Conservation (phyloP, 345 rosid species). For the Linum usitatissimum region DNA sequence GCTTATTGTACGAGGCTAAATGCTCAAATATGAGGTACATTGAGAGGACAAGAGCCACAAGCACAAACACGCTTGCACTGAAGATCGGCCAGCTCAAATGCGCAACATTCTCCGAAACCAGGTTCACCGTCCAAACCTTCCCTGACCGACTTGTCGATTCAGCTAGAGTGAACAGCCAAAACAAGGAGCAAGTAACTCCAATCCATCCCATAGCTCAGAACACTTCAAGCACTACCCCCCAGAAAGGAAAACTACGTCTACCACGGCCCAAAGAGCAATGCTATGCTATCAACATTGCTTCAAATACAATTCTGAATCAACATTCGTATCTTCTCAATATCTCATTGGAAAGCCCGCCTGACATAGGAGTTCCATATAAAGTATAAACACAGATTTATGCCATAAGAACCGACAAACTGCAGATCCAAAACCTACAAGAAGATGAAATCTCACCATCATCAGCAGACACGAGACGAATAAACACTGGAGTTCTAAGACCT, state of each 20-base stretch:
- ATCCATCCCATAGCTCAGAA: conserved; percentile 50
- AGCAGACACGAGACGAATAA: not conserved
- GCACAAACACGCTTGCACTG: conserved; percentile 77
- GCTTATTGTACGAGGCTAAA: conserved; percentile 83
- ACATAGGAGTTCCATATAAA: no score
- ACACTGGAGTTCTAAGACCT: not conserved
- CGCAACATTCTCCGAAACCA: conserved; percentile 32
- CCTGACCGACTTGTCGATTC: conserved; percentile 45
- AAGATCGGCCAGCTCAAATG: conserved; percentile 69
- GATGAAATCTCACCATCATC: not conserved
- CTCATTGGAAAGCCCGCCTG: not conserved
- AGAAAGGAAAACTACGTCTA: not conserved
- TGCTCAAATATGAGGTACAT: conserved; percentile 89
- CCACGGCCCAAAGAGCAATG: not conserved
- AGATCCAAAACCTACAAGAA: not conserved
- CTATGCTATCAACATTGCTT: not conserved
- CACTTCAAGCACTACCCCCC: not conserved
- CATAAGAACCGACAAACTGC: not conserved
- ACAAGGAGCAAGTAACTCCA: conserved; percentile 34
- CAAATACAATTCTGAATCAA: not conserved
- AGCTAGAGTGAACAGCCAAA: conserved; percentile 42
- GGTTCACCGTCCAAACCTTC: conserved; percentile 31
- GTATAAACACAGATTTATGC: no score
- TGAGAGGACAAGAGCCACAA: conserved; percentile 68
- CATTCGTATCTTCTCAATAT: not conserved